Conservation (phyloP, 306 rosid species). For the Vigna mungo region DNA sequence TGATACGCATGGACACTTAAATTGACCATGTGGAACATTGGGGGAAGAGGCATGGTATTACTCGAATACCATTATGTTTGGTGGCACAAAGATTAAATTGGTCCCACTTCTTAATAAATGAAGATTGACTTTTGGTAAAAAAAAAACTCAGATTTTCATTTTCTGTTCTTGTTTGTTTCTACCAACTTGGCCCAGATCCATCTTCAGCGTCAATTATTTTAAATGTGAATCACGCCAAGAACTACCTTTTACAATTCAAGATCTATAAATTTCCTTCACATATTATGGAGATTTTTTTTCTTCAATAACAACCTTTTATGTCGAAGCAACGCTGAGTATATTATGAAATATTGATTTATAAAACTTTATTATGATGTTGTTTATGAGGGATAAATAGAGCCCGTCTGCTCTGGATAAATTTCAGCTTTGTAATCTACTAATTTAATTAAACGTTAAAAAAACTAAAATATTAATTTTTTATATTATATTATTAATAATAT, state of each 20-base stretch:
- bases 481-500: too few species aligned
- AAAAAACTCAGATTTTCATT: not conserved
- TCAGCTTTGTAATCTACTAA: too few species aligned
- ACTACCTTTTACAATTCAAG: not conserved
- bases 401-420: too few species aligned
- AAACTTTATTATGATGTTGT: too few species aligned
- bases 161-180: not conserved
- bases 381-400: too few species aligned
- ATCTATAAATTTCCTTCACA: not conserved
- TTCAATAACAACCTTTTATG: not conserved
- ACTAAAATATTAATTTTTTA: too few species aligned
- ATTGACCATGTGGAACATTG: not conserved
- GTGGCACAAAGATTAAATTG: not conserved
- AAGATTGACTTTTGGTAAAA: not conserved
- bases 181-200: not conserved
- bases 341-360: too few species aligned
- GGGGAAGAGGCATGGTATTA: too few species aligned
- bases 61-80: not conserved
- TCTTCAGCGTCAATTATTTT: not conserved
- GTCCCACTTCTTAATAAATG: constrained; percentile 3
- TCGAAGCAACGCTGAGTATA: too few species aligned
- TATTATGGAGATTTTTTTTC: not conserved
- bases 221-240: not conserved
- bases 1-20: not conserved
- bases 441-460: too few species aligned